Percentiles rank a stretch among this genome's conserved stretches.
These are phyloP conservation scores for Rhizoctonia solani DNA, from an alignment of 1,284 basidiomycete species.

Conservation along the genomic window DNA sequence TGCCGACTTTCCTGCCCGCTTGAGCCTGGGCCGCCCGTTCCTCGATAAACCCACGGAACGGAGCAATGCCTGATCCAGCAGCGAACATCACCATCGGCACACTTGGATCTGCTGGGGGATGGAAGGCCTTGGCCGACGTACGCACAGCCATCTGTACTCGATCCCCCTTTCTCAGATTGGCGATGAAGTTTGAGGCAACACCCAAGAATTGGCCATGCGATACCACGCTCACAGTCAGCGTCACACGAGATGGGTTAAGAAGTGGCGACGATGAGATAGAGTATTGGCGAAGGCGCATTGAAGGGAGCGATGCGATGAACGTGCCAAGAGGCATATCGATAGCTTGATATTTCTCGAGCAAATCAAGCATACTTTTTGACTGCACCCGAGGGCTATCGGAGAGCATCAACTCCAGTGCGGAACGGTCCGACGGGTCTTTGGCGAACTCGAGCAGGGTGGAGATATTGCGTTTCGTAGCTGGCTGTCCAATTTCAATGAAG, in stretches of 20 bases:
- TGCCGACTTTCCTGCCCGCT: slow-evolving; percentile 53
- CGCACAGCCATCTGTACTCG: slow-evolving; percentile 54
- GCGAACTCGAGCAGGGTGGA: slow-evolving; percentile 36
- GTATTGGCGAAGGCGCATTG: slow-evolving; percentile 58
- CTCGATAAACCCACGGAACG: slow-evolving; percentile 60
- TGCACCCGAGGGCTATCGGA: slow-evolving; percentile 44
- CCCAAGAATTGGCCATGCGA: slow-evolving; percentile 50
- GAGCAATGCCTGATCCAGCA: slow-evolving; percentile 57
- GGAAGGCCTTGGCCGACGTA: slow-evolving; percentile 52
- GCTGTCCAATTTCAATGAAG: slow-evolving; percentile 43
- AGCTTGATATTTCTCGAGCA: slow-evolving; percentile 51
- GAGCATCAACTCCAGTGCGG: slow-evolving; percentile 44
- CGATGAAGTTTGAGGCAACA: slow-evolving; percentile 56
- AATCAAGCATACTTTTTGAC: slow-evolving; percentile 51
- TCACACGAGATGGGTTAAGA: slow-evolving; percentile 51
- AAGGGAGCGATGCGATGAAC: slow-evolving; percentile 54
- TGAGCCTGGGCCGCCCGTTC: slow-evolving; percentile 55
- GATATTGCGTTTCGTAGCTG: slow-evolving; percentile 40
- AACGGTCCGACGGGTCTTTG: slow-evolving; percentile 33
- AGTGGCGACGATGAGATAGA: slow-evolving; percentile 60
- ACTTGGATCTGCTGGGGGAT: slow-evolving; percentile 52
- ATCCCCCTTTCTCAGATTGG: slow-evolving; percentile 51
- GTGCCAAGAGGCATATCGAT: slow-evolving; percentile 50
- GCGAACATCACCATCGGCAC: slow-evolving; percentile 56
- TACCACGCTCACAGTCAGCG: slow-evolving; percentile 55